Base-by-base conservation (phyloP, 495 filamentous ascomycete genomes). In the Sporormia fimetaria region DNA sequence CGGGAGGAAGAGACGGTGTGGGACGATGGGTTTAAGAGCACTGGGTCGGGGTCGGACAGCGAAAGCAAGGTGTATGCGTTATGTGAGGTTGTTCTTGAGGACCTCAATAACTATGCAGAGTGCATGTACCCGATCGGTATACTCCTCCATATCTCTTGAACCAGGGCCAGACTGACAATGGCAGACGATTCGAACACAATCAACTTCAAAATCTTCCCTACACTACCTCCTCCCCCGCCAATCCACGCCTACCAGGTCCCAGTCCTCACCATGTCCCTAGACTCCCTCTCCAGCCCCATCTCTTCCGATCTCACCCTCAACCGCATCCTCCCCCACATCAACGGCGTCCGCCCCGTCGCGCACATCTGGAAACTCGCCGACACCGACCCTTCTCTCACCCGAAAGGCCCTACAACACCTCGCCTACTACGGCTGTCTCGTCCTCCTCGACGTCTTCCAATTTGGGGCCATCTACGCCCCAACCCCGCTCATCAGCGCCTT, bases 61-160 rank as follows among this genome's bases (percentile, higher is more conserved):
- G 73, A 53, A 53, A 79, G 64, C 52, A 84, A 60, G 70, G 66
- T 98, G 52, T 76, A 84, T 57, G 80, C 76, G 26, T 62, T 98
- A 21, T 77, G 93, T 49, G 86, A 95, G 64, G 86, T 86, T 47
- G 69, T 98, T 40, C 80, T 93, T 65, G 83, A 94, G 63, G 87
- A 96, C 53, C 61, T 98, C 39, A 96, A 96, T 57, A 93, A 92
- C 55, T 98, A 96, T 51, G 84, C 80, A 52, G 90, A 98, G 65
- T 93, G 85, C 73, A 87, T 95, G 87, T 90, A 94, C 51, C 84
- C 87, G 1, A 84, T 94, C 52, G 80, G 80, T 85, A 62, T 65
- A 0, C 30, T 24, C 31, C 24, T 43, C 27, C 34, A 11, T 30
- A 11, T 18, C 16, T 29, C 21, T 20, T 16, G 15, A 26, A 16